Evolutionary conservation across 306 rosid species (phyloP), one percentile per base, ranked within the genome.

Genomic region (Corylus americana): DNA sequence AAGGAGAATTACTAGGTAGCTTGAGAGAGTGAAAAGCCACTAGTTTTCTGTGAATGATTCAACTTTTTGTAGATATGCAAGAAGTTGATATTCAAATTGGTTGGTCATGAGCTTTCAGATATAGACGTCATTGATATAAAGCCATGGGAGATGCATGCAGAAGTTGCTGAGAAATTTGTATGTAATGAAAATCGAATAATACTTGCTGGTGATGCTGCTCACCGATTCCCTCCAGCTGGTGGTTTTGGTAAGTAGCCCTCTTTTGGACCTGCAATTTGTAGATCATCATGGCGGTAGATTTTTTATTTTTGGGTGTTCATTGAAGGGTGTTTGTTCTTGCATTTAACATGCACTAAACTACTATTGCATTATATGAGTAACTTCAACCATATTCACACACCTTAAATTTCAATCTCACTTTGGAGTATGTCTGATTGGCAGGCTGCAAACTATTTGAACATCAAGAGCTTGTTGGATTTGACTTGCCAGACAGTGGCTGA

Each of bases 111-210:
- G 84, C 92, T 93, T 64, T 85, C 83, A 64, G 97, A 93, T 80
- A 51, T 92, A 71, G 78, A 88, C 79, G 94, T 95, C 72, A 78
- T 88, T 69, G 99, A 91, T 84, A 85, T 93, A 83, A 95, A 91
- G 79, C 94, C 97, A 48, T 95, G 99, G 99, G 64, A 89, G 80
- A 95, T 95, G 98, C 98, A 91, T 86, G 99, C 99, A 63, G 99
- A 95, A 88, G 98, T 95, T 77, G 96, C 96, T 1, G 97, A 92
- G 86, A 90, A 90, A 87, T 89, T 91, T 86, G 74, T 81, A 71
- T 81, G 86, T 80, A 71, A 85, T 84, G 86, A 78, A 58, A 89
- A 85, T 83, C 88, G 83, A 29, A 77, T 95, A 80, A 80, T 93
- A 75, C 97, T 95, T 79, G 99, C 93, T 4, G 98, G 98, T 69